Evolutionary conservation across 2,329 filamentous ascomycete genomes (phyloP).

Genomic region (Penicillium sp.): DNA sequence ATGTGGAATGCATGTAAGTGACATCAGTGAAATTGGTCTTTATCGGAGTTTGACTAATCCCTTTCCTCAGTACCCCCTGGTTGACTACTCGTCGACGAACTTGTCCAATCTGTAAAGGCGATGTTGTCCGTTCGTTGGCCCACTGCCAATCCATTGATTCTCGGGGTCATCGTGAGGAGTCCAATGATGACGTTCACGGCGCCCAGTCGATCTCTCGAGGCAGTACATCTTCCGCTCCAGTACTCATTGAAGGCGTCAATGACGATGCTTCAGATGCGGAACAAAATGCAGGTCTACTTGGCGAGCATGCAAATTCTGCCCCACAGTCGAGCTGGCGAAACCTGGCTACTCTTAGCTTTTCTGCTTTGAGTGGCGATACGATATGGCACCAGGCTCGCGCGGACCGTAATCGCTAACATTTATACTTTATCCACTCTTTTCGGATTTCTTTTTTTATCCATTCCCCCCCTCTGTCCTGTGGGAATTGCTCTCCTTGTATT

Average conservation of each 20-base stretch:
- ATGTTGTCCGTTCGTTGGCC: constrained; percentile 71
- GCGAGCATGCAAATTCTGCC: constrained; percentile 30
- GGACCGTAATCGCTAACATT: constrained; percentile 38
- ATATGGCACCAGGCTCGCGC: constrained; percentile 43
- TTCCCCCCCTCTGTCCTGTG: constrained; percentile 5
- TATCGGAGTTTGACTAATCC: constrained; percentile 18
- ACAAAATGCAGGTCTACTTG: constrained; percentile 39
- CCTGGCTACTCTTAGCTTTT: constrained; percentile 44
- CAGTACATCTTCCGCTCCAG: constrained; percentile 50
- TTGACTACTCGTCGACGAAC: constrained; percentile 90
- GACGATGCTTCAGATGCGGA: constrained; percentile 45
- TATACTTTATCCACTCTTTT: constrained; percentile 14
- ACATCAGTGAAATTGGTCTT: not conserved
- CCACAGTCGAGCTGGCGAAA: constrained; percentile 44
- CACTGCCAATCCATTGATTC: constrained; percentile 31
- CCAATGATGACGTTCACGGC: constrained; percentile 43
- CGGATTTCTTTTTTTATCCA: constrained; percentile 8
- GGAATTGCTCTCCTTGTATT: constrained; percentile 17
- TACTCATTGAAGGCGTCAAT: constrained; percentile 42
- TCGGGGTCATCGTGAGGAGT: constrained; percentile 38
- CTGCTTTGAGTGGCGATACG: constrained; percentile 46
- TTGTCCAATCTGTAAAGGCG: constrained; percentile 98
- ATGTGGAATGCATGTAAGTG: constrained; percentile 96
- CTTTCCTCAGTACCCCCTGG: constrained; percentile 75
- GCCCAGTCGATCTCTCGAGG: constrained; percentile 47